Base-by-base conservation (phyloP, 2,329 filamentous ascomycete species). In the Stagonosporopsis rhizophila region DNA sequence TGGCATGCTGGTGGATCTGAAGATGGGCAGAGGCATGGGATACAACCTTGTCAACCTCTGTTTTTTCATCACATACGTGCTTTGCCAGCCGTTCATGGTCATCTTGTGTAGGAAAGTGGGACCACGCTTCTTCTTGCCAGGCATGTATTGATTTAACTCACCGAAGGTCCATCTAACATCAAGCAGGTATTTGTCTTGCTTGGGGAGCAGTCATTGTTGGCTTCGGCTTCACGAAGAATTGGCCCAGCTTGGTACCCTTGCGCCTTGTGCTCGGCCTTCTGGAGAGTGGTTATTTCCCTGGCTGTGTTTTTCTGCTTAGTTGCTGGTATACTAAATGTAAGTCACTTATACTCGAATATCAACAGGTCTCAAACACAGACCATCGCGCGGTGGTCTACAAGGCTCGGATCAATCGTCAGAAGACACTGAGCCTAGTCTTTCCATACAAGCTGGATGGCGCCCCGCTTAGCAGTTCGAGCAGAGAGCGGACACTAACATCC, bases 61-160 rank as follows among this genome's bases (percentile, higher is more conserved):
- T 49, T 70, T 70, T 52, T 70, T 70, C 46, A 68, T 67, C 46
- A 67, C 67, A 8, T 68, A 70, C 28, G 61, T 68, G 28, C 56
- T 67, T 15, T 62, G 55, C 34, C 62, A 68, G 53, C 66, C 67
- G 1, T 61, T 66, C 45, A 63, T 65, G 60, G 64, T 65, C 17
- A 49, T 68, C 20, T 7, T 65, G 2, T 64, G 61, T 39, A 48
- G 67, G 2, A 64, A 64, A 25, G 47, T 67, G 15, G 66, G 66
- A 0, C 66, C 67, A 3, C 50, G 64, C 39, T 64, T 52, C 34
- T 68, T 70, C 37, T 34, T 70, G 12, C 66, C 64, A 4, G 61
- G 58, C 12, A 51, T 25, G 53, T 39, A 15, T 19, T 5, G 2
- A 8, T 12, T 8, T 1, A 8, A 3, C n/a, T n/a, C 15, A 7